Base-by-base conservation (phyloP, 1,284 basidiomycete species). In the Prillingera fragicola region DNA sequence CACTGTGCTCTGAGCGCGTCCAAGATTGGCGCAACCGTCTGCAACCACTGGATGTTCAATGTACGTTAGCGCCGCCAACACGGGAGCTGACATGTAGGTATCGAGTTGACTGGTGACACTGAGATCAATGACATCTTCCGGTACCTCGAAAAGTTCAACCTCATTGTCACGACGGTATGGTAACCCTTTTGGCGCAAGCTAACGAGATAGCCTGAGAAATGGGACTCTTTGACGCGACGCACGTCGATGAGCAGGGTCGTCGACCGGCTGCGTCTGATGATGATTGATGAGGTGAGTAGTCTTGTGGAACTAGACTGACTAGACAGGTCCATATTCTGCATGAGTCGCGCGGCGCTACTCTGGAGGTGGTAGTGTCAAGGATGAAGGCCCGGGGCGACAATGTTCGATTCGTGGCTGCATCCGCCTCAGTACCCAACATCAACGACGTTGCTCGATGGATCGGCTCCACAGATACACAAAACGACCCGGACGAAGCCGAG, bases 341-440 rank as follows among this genome's bases (percentile, higher is more conserved):
- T 41, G 94, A 97, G 68, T 74, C 77, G 15, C 79, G 90, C 29
- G 91, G 92, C 17, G 87, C 89, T 45, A 89, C 87, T 4, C 76
- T 98, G 4, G 94, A 98, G 70, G 92, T 95, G 5, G 80, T 96
- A 7, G 78, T 95, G 23, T 85, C 88, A 2, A 81, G 94, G n/a
- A 94, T 95, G 86, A 67, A 72, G 37, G 61, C 60, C 0, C 79
- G 80, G 5, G 81, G 80, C 19, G 73, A 75, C 2, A 69, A 73
- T 1, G 80, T 87, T 17, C 81, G 92, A 5, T 88, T 96, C 61
- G 73, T 96, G 22, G 80, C 94, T 6, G 80, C 96, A 22, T 94
- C 90, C 0, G 94, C 94, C 1, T 96, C 94, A 0, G 85, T 70
- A 0, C 94, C 94, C 0, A 98, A 98, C 57, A 84, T 92, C 41